These are phyloP conservation scores for Linnemannia zychae DNA, from an alignment of 192 early-diverging fungal species.

Conservation along the genomic window DNA sequence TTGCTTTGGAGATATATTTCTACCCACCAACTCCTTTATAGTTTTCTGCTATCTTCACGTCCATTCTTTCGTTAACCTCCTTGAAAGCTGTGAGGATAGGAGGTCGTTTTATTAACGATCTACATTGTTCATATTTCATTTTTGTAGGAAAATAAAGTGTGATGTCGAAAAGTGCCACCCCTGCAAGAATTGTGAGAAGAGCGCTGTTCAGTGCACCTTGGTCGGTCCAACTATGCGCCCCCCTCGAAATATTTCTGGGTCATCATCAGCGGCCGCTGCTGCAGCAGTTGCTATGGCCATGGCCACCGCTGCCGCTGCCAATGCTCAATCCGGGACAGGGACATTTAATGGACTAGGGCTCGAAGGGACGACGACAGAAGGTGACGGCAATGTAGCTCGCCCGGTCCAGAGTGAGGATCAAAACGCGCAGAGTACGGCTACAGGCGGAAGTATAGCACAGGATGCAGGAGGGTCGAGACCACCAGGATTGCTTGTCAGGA, in stretches of 20 bases:
- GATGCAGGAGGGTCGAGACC: not conserved
- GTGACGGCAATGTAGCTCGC: not conserved
- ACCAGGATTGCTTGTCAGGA: slow-evolving; percentile 23
- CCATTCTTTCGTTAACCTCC: not conserved
- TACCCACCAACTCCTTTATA: not conserved
- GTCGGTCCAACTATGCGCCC: slow-evolving; percentile 49
- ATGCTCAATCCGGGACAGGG: slow-evolving; percentile 6
- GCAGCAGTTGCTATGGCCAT: slow-evolving; percentile 47
- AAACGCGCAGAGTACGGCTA: not conserved
- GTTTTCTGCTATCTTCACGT: not conserved
- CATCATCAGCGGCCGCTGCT: slow-evolving; percentile 44
- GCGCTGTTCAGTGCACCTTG: slow-evolving; percentile 42
- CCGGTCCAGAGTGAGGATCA: not conserved
- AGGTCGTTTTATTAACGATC: not conserved
- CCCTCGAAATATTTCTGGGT: slow-evolving; percentile 42
- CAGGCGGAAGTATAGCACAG: not conserved
- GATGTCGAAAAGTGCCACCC: slow-evolving; percentile 46
- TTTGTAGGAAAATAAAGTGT: slow-evolving; percentile 48
- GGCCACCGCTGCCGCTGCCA: slow-evolving; percentile 42
- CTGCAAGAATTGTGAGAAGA: slow-evolving; percentile 51
- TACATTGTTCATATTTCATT: not conserved
- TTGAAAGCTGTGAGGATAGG: not conserved
- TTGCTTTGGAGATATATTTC: not conserved
- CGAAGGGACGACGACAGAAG: not conserved
- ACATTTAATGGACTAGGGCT: slow-evolving; percentile 3